Evolutionary conservation across 176 grass and related monocot species (phyloP).

Genomic region (Carex pumila): DNA sequence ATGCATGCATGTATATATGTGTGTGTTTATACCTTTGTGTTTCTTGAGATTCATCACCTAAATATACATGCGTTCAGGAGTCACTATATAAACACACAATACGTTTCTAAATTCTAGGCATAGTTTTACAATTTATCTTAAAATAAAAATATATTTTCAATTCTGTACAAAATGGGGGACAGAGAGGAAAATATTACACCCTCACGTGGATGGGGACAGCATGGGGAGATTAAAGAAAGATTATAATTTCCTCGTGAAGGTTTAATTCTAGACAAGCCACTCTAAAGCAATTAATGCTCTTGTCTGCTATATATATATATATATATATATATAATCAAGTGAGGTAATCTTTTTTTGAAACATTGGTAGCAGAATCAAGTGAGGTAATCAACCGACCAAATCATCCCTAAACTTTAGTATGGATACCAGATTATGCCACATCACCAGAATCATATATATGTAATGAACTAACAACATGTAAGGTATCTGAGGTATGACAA

Average conservation of each 20-base stretch:
- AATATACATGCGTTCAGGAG: neutral
- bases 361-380: too few relatives aligned
- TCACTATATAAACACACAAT: neutral
- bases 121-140: neutral
- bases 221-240: neutral
- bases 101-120: neutral
- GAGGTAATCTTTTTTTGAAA: too few relatives aligned
- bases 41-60: neutral
- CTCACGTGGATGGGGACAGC: slow-evolving; percentile 21
- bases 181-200: neutral
- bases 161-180: neutral
- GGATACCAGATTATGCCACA: neutral
- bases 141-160: neutral
- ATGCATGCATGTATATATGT: too few relatives aligned
- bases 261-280: slow-evolving; percentile 19
- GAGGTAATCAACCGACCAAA: slow-evolving; percentile 7
- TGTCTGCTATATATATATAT: neutral
- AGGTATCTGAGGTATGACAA: neutral
- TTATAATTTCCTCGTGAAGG: slow-evolving; percentile 19
- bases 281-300: slow-evolving; percentile 12
- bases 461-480: neutral
- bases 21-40: neutral
- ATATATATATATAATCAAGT: too few relatives aligned
- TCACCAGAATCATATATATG: neutral
- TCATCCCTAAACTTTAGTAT: neutral